Percentiles rank a stretch among this genome's conserved stretches.
Evolutionary conservation across 768 basidiomycete genomes (phyloP).

Genomic region (Podaxis carcinomalis): DNA sequence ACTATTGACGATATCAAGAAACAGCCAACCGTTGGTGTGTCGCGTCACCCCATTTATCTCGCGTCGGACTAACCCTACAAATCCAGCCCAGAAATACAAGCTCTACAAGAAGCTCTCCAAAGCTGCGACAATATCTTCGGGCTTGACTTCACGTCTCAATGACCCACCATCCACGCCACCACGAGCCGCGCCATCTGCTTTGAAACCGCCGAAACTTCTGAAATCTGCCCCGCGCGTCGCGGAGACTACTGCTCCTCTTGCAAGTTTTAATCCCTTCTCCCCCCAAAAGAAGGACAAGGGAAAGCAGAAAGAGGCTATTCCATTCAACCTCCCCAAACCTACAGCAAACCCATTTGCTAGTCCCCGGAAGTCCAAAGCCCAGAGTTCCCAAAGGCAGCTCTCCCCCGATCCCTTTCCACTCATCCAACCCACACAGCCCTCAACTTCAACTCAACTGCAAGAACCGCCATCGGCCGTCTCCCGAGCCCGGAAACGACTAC

Average conservation of each 20-base stretch:
- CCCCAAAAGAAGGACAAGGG: slow-evolving; percentile 60
- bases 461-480: slow-evolving; percentile 43
- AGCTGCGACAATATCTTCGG: slow-evolving; percentile 19
- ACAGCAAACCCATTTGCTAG: slow-evolving; percentile 43
- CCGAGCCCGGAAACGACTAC: slow-evolving; percentile 74
- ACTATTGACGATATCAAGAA: slow-evolving; percentile 68
- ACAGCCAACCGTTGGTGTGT: slow-evolving; percentile 59
- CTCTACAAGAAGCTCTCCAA: slow-evolving; percentile 76
- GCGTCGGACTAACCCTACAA: slow-evolving; percentile 14
- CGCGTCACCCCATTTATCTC: slow-evolving; percentile 1
- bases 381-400: slow-evolving; percentile 20
- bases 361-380: slow-evolving; percentile 28
- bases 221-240: slow-evolving; percentile 48
- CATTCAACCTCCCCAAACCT: slow-evolving; percentile 16
- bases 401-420: slow-evolving; percentile 37
- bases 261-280: slow-evolving; percentile 74
- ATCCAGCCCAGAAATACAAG: slow-evolving; percentile 73
- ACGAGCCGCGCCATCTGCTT: slow-evolving; percentile 25
- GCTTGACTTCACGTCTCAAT: slow-evolving; percentile 11
- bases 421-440: slow-evolving; percentile 20
- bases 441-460: slow-evolving; percentile 14
- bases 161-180: slow-evolving; percentile 36
- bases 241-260: slow-evolving; percentile 46
- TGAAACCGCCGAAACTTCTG: slow-evolving; percentile 30
- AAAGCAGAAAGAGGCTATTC: slow-evolving; percentile 28